phyloP scores from a whole-genome alignment of 1,284 basidiomycete species.

The Cutaneotrichosporon arboriforme region DNA sequence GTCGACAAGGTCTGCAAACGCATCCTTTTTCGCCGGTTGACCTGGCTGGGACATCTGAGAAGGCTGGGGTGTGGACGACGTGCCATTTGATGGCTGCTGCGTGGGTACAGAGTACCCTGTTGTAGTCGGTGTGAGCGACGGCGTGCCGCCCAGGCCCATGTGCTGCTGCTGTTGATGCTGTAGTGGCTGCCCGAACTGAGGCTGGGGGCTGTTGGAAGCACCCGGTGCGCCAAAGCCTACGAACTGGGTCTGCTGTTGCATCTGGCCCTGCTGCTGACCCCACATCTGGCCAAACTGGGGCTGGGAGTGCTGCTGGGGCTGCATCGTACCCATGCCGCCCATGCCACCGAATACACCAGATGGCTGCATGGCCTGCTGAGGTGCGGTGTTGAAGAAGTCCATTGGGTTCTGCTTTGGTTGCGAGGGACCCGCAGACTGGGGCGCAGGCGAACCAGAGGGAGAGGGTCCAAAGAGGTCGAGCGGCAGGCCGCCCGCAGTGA shows the following conservation, averaged over 20 bases:
- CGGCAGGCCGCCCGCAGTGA: constrained; percentile 43
- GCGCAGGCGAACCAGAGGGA: constrained; percentile 27
- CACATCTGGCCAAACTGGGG: background rate
- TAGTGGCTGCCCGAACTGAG: constrained; percentile 3
- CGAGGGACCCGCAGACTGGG: constrained; percentile 6
- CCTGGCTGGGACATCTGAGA: constrained; percentile 13
- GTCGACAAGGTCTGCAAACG: constrained; percentile 48
- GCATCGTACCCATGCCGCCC: constrained; percentile 2
- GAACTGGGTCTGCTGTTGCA: constrained; percentile 3
- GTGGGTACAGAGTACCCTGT: constrained; percentile 1
- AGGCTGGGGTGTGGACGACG: constrained; percentile 1
- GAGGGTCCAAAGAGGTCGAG: constrained; percentile 47
- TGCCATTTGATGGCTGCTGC: constrained; percentile 6
- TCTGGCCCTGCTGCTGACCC: constrained; percentile 2
- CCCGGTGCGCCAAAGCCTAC: background rate
- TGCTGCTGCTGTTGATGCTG: constrained; percentile 12
- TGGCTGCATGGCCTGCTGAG: constrained; percentile 8
- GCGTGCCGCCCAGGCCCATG: constrained; percentile 13
- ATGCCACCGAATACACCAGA: constrained; percentile 11
- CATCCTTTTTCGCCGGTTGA: constrained; percentile 41
- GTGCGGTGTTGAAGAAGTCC: constrained; percentile 42
- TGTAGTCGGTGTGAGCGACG: constrained; percentile 12
- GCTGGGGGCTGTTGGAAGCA: background rate
- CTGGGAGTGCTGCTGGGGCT: constrained; percentile 2
- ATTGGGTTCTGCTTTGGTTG: constrained; percentile 35